Conservation (phyloP, 2,329 filamentous ascomycete genomes). For the Coniella lustricola region DNA sequence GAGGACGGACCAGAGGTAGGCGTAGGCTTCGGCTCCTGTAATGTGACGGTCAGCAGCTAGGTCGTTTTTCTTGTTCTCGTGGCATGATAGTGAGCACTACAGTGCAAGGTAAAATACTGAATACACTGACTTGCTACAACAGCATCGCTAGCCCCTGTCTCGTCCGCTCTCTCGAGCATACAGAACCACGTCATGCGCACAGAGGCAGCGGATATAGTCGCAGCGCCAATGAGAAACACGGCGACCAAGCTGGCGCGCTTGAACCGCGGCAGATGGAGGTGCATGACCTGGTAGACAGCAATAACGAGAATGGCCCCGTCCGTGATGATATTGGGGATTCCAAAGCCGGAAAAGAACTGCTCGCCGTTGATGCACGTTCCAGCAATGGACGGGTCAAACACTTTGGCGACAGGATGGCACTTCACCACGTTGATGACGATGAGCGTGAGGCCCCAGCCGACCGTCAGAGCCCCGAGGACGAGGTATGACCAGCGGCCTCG, state of each 20-base stretch:
- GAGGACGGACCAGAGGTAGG: neutral
- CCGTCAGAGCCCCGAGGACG: neutral
- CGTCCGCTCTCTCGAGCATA: neutral
- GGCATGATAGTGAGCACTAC: too few relatives aligned
- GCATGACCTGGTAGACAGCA: neutral
- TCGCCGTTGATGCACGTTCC: neutral
- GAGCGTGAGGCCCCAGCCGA: neutral
- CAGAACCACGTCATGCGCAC: neutral
- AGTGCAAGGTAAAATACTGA: too few relatives aligned
- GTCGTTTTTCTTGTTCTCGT: too few relatives aligned
- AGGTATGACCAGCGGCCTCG: neutral
- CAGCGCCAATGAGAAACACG: neutral
- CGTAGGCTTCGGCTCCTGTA: neutral
- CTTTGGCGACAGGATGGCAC: neutral
- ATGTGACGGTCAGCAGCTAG: neutral
- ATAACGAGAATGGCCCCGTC: neutral
- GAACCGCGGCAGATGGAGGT: neutral
- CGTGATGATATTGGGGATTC: neutral
- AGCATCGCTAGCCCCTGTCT: neutral
- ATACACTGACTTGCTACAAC: too few relatives aligned
- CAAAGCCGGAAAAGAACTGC: neutral
- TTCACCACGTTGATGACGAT: neutral
- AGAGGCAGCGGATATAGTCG: neutral
- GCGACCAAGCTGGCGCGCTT: neutral
- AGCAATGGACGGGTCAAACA: neutral